Evolutionary conservation across 108 stramenopile genomes (phyloP), one percentile per base, ranked within the genome.

Genomic region (Nannochloropsis gaditana): DNA sequence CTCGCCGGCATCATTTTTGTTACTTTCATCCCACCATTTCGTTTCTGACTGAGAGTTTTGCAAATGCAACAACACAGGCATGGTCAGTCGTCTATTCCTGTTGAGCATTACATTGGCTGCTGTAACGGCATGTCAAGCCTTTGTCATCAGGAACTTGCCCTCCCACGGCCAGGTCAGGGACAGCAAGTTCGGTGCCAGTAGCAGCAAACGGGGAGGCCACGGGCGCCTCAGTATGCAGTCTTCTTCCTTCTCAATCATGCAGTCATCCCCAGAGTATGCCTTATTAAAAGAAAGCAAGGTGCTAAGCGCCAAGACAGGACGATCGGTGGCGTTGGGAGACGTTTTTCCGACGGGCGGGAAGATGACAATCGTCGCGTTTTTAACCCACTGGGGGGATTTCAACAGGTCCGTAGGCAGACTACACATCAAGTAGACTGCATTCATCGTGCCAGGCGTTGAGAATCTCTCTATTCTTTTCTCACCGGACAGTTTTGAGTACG

Each of bases 311-410:
- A 79, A 82, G 4, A 86, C 50, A 15, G 88, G 88, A 41, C 44
- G 83, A 45, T 45, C 82, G 79, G 43, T 83, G 15, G 43, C 59
- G 17, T 44, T 89, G 43, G 45, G 81, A 5, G 43, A 83, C 9
- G 88, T 83, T 17, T 89, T 85, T 19, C 81, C 83, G 3, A 31
- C 45, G 11, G 21, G 43, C 31, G 85, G 88, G 44, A 89, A 85
- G 82, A 89, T 86, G 45, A 89, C 88, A 9, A 85, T 89, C 47
- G 88, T 89, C 1, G 88, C 88, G 5, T 89, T 89, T 83, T 82
- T 85, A 21, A 86, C 88, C 44, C 88, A 89, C 83, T 79, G 80
- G 9, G 88, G 85, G 11, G 88, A 89, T 73, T 89, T 89, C 83
- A 89, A 89, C 47, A 82, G 85, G 15, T 89, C 79, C 59, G 59